Base-by-base conservation (phyloP, 2,329 filamentous ascomycete species). In the Pseudogymnoascus sp. region DNA sequence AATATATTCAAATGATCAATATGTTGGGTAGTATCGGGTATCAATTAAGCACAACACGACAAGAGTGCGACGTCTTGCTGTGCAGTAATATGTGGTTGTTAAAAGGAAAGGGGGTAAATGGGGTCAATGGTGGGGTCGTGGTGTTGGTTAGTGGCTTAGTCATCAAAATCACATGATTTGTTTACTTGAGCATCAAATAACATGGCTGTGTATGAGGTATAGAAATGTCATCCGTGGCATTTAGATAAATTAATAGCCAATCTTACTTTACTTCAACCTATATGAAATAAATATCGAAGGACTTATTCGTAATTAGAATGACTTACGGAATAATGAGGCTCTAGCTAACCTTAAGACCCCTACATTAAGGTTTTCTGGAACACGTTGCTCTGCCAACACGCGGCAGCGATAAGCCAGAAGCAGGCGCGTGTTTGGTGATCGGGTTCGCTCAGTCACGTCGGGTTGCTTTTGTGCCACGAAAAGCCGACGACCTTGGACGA, bases 361-460 rank as follows among this genome's bases (percentile, higher is more conserved):
- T 56, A 56, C 31, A 33, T 56, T 56, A 35, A 56, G 50, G 50
- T 56, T 56, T 56, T 56, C 11, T 4, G 28, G 26, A 22, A 19
- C 28, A n/a, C 50, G 50, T 56, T 56, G 50, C 50, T 56, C 28
- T 26, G 50, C 50, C 50, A 56, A 56, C 50, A 33, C 28, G 28
- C 28, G 50, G 50, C 28, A 19, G 10, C 50, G 50, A 56, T 56
- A 56, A 56, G 50, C 50, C 50, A 56, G 50, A 33, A 56, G 50
- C 50, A 56, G 50, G 50, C 50, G 50, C 50, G 50, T 56, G 50
- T 56, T 56, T 56, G 50, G 50, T 56, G 50, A 56, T 56, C 16
- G 28, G 50, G 50, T 19, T 10, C n/a, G 16, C 7, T 14, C n/a
- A 56, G 50, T 22, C 50, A 35, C 50, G 41, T 46, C 41, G 28